Evolutionary conservation across 108 stramenopile genomes (phyloP).

Genomic region (Stephanodiscus minutulus): DNA sequence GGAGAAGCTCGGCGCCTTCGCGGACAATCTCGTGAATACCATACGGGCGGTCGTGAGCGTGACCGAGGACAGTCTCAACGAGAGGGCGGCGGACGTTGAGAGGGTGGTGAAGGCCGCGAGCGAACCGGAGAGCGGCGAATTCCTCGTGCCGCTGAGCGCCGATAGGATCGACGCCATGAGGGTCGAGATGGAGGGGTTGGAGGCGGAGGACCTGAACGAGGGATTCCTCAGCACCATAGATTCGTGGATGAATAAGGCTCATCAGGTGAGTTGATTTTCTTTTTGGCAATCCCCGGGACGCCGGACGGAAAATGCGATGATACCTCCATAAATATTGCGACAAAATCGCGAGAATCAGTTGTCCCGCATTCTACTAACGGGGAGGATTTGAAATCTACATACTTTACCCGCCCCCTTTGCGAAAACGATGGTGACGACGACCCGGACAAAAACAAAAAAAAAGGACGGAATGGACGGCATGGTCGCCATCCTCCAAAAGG

Average conservation of each 20-base stretch:
- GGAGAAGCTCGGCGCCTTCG: constrained; percentile 67
- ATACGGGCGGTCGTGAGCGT: constrained; percentile 79
- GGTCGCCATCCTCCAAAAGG: constrained; percentile 85
- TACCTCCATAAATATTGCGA: too few relatives aligned
- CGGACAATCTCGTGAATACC: constrained; percentile 74
- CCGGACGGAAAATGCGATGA: too few relatives aligned
- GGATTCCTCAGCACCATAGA: constrained; percentile 84
- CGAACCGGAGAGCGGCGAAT: constrained; percentile 86
- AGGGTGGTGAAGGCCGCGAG: constrained; percentile 78
- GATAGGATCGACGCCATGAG: constrained; percentile 77
- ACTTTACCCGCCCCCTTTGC: too few relatives aligned
- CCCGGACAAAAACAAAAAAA: background rate
- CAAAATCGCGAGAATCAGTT: too few relatives aligned
- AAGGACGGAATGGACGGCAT: constrained; percentile 90
- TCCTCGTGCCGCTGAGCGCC: constrained; percentile 74
- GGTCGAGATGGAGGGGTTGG: constrained; percentile 55
- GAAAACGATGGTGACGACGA: too few relatives aligned
- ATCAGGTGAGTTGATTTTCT: constrained; percentile 44
- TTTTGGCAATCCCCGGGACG: too few relatives aligned
- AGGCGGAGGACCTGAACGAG: constrained; percentile 70
- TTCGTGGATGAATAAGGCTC: constrained; percentile 89
- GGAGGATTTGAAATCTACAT: too few relatives aligned
- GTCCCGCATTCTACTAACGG: background rate
- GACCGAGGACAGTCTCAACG: constrained; percentile 75
- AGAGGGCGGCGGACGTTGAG: constrained; percentile 81